Percentiles rank a stretch among this genome's conserved stretches.
Evolutionary conservation across 257 asterid species (phyloP).

Genomic region (Gynochthodes officinalis): DNA sequence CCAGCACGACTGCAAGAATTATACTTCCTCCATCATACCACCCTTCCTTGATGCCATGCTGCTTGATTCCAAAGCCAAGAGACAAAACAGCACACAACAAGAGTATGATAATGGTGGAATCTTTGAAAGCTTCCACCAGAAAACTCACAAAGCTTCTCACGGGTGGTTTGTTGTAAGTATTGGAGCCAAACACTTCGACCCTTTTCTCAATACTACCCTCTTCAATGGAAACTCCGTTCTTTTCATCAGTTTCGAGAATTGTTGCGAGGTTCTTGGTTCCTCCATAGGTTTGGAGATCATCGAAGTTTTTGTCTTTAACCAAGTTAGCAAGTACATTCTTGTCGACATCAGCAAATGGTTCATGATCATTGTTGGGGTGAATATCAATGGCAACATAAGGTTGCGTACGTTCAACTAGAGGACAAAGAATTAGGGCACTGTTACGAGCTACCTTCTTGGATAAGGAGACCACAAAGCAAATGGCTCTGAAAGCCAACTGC

Average conservation of each 20-base stretch:
- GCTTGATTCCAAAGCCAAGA: constrained; percentile 19
- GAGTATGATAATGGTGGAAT: constrained; percentile 15
- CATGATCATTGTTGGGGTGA: background rate
- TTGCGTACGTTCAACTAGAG: background rate
- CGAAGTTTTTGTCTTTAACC: constrained; percentile 11
- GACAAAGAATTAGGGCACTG: constrained; percentile 5
- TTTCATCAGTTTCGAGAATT: constrained; percentile 7
- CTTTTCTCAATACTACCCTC: background rate
- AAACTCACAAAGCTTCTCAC: constrained; percentile 15
- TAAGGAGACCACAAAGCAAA: constrained; percentile 5
- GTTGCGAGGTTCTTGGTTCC: constrained; percentile 5
- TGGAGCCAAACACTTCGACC: constrained; percentile 17
- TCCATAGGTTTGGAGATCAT: constrained; percentile 2
- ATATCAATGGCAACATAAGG: background rate
- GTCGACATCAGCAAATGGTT: constrained; percentile 7
- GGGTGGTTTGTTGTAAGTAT: constrained; percentile 13
- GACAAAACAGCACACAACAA: constrained; percentile 11
- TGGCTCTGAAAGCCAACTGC: constrained; percentile 18
- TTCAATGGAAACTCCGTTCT: background rate
- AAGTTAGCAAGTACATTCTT: background rate
- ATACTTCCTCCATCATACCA: constrained; percentile 24
- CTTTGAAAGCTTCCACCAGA: constrained; percentile 13
- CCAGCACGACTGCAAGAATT: constrained; percentile 17
- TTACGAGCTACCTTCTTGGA: background rate
- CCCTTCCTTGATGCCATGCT: constrained; percentile 17